Evolutionary conservation across 2,329 filamentous ascomycete genomes (phyloP).

Genomic region (Trichoderma koningii): DNA sequence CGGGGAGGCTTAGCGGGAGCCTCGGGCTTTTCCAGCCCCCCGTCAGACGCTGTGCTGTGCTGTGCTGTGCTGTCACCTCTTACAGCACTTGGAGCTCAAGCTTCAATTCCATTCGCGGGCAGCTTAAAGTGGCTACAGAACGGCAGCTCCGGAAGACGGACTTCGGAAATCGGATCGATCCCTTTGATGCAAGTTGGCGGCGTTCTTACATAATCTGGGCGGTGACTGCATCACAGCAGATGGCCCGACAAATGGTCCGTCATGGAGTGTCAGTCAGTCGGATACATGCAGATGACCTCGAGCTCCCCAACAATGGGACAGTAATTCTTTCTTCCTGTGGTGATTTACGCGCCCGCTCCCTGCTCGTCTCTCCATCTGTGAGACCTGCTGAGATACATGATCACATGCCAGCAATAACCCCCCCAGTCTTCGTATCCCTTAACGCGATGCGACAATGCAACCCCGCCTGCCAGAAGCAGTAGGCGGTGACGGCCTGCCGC

Average conservation of each 20-base stretch:
- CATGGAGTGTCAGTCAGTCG: not conserved
- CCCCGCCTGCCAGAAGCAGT: slow-evolving; percentile 22
- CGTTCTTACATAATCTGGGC: not conserved
- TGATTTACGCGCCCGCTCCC: not conserved
- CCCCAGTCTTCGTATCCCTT: not conserved
- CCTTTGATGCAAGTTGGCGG: not conserved
- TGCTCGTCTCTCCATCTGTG: not conserved
- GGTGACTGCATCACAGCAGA: not conserved
- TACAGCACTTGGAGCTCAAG: not conserved
- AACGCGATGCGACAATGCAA: not conserved
- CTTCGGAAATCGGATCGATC: too few relatives aligned
- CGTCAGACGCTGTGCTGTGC: slow-evolving; percentile 12
- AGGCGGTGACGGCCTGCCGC: slow-evolving; percentile 14
- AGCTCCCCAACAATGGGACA: too few relatives aligned
- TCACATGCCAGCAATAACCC: slow-evolving; percentile 4
- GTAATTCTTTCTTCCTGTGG: not conserved
- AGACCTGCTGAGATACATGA: slow-evolving; percentile 1
- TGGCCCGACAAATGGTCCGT: not conserved
- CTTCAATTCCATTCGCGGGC: not conserved
- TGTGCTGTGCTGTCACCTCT: too few relatives aligned
- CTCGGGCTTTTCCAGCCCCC: slow-evolving; percentile 24
- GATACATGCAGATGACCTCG: not conserved
- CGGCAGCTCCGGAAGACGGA: not conserved
- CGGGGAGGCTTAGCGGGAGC: slow-evolving; percentile 13
- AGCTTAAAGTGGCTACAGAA: not conserved